Percentiles rank a stretch among this genome's conserved stretches.
These are phyloP conservation scores for Penicillium sp. DNA, from an alignment of 2,329 filamentous ascomycete species.

Conservation along the genomic window DNA sequence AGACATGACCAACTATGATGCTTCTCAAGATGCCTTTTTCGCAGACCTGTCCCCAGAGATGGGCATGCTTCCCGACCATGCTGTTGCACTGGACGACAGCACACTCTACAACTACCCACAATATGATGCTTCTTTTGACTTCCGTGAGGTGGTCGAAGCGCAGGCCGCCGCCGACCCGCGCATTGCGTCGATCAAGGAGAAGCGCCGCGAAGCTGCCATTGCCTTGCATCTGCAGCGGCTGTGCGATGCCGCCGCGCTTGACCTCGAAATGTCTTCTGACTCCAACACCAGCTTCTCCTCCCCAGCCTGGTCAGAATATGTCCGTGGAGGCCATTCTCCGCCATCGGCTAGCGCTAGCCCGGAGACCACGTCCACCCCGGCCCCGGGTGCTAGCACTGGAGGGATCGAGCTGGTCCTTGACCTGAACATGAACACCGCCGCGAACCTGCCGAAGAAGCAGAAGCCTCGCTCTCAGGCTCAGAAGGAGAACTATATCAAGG, in stretches of 20 bases:
- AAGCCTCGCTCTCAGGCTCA: conserved; percentile 45
- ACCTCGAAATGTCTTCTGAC: conserved; percentile 30
- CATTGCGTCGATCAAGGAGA: conserved; percentile 40
- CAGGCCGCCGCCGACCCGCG: conserved; percentile 41
- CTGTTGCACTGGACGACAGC: conserved; percentile 20
- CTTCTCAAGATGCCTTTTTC: conserved; percentile 19
- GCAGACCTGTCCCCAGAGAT: conserved; percentile 20
- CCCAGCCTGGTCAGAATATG: conserved; percentile 33
- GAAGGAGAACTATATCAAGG: conserved; percentile 47
- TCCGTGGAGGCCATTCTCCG: conserved; percentile 29
- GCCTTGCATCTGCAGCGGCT: conserved; percentile 44
- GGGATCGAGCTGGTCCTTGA: conserved; percentile 45
- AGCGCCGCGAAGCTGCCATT: conserved; percentile 45
- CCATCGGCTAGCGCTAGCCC: conserved; percentile 26
- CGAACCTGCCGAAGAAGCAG: conserved; percentile 45
- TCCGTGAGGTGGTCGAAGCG: conserved; percentile 39
- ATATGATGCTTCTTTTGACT: conserved; percentile 18
- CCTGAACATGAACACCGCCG: conserved; percentile 46
- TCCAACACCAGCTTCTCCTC: conserved; percentile 37
- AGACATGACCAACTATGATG: conserved; percentile 27
- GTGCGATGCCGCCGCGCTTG: conserved; percentile 31
- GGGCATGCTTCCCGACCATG: conserved; percentile 16
- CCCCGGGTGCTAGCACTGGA: conserved; percentile 20
- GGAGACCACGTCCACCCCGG: conserved; percentile 18
- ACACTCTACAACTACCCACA: conserved; percentile 17